Conservation (phyloP, 2,329 filamentous ascomycete species). For the Diplocarpon mali region DNA sequence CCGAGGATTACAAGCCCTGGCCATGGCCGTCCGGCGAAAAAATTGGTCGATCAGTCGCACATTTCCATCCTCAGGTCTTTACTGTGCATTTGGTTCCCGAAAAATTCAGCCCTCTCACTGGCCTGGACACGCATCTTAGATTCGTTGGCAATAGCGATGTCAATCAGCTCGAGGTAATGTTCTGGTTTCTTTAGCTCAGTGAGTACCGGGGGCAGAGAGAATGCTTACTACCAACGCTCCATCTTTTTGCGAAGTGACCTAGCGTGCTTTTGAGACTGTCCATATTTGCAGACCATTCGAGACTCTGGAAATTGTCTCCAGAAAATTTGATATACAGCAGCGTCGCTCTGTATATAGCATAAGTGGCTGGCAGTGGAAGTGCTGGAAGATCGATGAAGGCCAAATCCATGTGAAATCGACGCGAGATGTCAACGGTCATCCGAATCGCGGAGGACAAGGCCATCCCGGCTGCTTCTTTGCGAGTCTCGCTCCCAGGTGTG, state of each 20-base stretch:
- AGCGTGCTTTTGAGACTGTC: conserved; percentile 13
- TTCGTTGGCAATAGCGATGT: conserved; percentile 7
- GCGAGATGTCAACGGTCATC: conserved; percentile 18
- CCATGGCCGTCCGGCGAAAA: conserved; percentile 24
- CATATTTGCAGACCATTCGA: conserved; percentile 16
- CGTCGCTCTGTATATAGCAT: conserved; percentile 13
- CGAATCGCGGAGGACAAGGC: conserved; percentile 14
- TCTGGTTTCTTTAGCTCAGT: conserved; percentile 5
- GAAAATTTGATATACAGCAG: conserved; percentile 17
- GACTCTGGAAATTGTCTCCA: conserved; percentile 11
- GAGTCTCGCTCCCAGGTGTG: neutral
- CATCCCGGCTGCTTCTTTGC: conserved; percentile 11
- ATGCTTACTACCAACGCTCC: conserved; percentile 17
- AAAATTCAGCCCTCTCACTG: neutral
- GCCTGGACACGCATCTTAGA: neutral
- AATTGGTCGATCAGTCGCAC: neutral
- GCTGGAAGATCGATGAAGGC: conserved; percentile 15
- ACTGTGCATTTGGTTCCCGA: neutral
- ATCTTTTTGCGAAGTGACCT: conserved; percentile 13
- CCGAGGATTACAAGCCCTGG: conserved; percentile 37
- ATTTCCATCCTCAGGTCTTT: conserved; percentile 5
- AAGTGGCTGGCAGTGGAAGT: conserved; percentile 16
- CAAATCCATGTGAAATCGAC: conserved; percentile 15
- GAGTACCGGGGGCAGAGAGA: neutral
- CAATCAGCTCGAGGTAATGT: conserved; percentile 10